Evolutionary conservation across 1,284 basidiomycete species (phyloP), one percentile per base, ranked within the genome.

Genomic region (Papiliotrema fonsecae): DNA sequence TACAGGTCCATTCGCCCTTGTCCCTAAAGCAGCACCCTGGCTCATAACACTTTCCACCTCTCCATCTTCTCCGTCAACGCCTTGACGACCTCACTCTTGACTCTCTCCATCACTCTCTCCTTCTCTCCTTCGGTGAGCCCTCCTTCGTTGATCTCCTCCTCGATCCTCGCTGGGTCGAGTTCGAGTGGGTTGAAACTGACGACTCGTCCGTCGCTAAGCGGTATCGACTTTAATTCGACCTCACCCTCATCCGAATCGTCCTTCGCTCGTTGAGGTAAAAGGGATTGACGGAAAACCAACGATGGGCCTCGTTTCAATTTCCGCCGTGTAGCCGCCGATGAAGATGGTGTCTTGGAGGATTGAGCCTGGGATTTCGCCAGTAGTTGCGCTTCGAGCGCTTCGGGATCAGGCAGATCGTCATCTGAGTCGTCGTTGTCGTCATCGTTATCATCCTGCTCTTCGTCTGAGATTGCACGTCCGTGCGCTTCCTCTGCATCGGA

Each of bases 391-490:
- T 72, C 69, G 54, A 70, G 57, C 16, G 53, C 62, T 28, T 55
- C 67, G 2, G 65, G 56, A 47, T 74, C 67, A 2, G 72, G 72
- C 11, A 74, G 58, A 27, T 61, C 58, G 24, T 60, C 57, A n/a
- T 61, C 58, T 14, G 54, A 47, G 28, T 60, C 57, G 4, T 54
- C 55, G 37, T 54, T 51, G 16, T 41, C 49, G 16, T 55, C 48
- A 30, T 38, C 14, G 14, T 26, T 26, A 19, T 47, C 39, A n/a
- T 30, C 40, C 21, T n/a, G 11, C 19, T 21, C 44, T 5, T 35
- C 37, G 18, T 45, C 31, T n/a, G n/a, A n/a, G n/a, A n/a, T n/a
- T n/a, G n/a, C n/a, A n/a, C n/a, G n/a, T n/a, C n/a, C n/a, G n/a
- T n/a, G n/a, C n/a, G n/a, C n/a, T 35, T 18, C 16, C 16, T 19